Evolutionary conservation across 2,329 filamentous ascomycete genomes (phyloP).

Genomic region (Aurifilum marmelostoma): DNA sequence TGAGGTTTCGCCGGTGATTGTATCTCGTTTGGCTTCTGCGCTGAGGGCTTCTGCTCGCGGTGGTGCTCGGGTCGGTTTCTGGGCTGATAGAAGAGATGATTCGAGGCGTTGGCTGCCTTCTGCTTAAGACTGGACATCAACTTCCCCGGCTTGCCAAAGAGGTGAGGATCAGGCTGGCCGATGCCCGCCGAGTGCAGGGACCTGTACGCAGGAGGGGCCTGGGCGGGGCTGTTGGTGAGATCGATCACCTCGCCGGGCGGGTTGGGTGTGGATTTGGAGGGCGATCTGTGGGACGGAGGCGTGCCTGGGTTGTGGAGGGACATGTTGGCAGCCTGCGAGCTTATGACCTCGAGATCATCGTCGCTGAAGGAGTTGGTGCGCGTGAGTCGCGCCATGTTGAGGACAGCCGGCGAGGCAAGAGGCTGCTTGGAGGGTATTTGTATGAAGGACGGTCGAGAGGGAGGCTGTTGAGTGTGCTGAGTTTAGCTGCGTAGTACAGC

Average conservation of each 20-base stretch:
- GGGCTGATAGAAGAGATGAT: conserved; percentile 53
- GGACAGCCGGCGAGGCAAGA: not conserved
- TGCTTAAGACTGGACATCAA: conserved; percentile 57
- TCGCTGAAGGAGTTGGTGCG: conserved; percentile 41
- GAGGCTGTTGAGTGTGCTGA: not conserved
- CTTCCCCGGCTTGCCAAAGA: conserved; percentile 46
- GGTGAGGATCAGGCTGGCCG: conserved; percentile 35
- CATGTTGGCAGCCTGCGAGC: conserved; percentile 38
- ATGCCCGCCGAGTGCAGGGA: conserved; percentile 21
- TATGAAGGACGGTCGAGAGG: not conserved
- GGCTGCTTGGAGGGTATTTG: not conserved
- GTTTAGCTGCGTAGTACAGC: not conserved
- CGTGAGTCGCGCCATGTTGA: conserved; percentile 34
- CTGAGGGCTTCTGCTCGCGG: conserved; percentile 51
- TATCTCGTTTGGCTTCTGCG: conserved; percentile 43
- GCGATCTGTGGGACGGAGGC: conserved; percentile 36
- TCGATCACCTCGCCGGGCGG: conserved; percentile 39
- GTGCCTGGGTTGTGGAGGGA: conserved; percentile 24
- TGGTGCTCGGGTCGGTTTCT: conserved; percentile 62
- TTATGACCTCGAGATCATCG: conserved; percentile 42
- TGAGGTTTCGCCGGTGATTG: conserved; percentile 40
- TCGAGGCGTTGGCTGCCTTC: conserved; percentile 48
- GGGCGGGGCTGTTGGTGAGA: conserved; percentile 37
- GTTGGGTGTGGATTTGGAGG: conserved; percentile 42
- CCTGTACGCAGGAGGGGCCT: conserved; percentile 8